phyloP scores from a whole-genome alignment of 2,329 filamentous ascomycete species.

The Grosmannia serpens region DNA sequence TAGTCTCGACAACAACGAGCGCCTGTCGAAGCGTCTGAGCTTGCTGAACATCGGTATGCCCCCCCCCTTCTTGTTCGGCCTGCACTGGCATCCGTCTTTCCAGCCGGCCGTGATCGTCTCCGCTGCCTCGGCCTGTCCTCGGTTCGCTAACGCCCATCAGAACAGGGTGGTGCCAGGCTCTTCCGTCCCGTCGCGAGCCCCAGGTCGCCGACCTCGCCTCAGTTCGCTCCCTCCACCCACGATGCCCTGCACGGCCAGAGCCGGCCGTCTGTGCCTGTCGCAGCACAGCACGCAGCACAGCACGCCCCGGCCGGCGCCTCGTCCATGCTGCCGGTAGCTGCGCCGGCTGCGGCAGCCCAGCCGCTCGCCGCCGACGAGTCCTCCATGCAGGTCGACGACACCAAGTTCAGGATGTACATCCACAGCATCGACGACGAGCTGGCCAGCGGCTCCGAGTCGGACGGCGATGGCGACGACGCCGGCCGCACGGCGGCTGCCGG shows the following conservation, averaged over 20 bases:
- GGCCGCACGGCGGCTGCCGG: too few relatives aligned
- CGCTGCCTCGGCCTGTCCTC: too few relatives aligned
- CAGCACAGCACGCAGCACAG: too few relatives aligned
- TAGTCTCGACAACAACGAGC: constrained; percentile 45
- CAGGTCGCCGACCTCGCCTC: neutral
- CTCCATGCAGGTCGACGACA: constrained; percentile 74
- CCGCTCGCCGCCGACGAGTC: constrained; percentile 31
- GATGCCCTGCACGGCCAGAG: neutral
- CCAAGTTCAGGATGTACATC: constrained; percentile 80
- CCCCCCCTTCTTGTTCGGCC: neutral
- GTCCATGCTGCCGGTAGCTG: neutral
- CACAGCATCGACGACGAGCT: constrained; percentile 84
- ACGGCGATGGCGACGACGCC: constrained; percentile 17
- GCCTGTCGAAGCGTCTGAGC: constrained; percentile 75
- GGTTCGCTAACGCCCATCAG: constrained; percentile 23
- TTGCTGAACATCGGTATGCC: constrained; percentile 64
- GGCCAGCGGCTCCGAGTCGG: constrained; percentile 44
- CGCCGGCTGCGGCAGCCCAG: neutral
- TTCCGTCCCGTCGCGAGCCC: constrained; percentile 52
- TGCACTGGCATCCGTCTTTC: neutral
- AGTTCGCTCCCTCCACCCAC: neutral
- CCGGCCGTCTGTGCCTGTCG: neutral
- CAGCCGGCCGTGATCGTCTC: too few relatives aligned
- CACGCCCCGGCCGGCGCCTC: neutral
- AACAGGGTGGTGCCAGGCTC: constrained; percentile 50